phyloP scores from a whole-genome alignment of 179 eudicot genomes.

The Drosera spatulata region DNA sequence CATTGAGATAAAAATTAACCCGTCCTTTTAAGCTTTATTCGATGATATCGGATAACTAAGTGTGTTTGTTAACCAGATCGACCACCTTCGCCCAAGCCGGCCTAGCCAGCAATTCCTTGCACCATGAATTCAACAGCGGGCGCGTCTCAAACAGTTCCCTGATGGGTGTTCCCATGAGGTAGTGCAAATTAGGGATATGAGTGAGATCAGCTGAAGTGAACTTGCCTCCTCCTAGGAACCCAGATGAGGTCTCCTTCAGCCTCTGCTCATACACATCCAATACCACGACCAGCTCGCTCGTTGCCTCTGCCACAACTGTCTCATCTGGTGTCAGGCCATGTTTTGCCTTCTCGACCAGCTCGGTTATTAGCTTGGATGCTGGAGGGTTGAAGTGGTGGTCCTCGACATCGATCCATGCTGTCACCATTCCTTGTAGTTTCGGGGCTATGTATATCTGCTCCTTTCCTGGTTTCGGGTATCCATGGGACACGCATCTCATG shows the following conservation, averaged over 20 bases:
- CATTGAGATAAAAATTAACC: too few relatives aligned
- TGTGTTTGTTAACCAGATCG: background rate
- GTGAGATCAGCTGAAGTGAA: conserved; percentile 12
- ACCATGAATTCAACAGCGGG: conserved; percentile 27
- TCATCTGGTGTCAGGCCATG: conserved; percentile 1
- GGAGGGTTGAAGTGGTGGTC: conserved; percentile 16
- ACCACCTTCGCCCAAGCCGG: conserved; percentile 16
- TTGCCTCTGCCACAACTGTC: conserved; percentile 1
- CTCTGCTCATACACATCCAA: conserved; percentile 11
- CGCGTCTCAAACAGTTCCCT: conserved; percentile 15
- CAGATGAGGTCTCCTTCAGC: background rate
- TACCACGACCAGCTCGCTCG: background rate
- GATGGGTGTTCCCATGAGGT: conserved; percentile 20
- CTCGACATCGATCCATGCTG: conserved; percentile 28
- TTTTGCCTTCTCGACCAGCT: conserved; percentile 13
- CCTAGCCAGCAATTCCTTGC: conserved; percentile 22
- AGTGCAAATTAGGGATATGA: conserved; percentile 20
- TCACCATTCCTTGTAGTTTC: conserved; percentile 15
- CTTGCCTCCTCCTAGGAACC: conserved; percentile 8
- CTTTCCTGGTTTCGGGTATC: conserved; percentile 8
- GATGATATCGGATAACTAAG: too few relatives aligned
- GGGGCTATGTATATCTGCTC: conserved; percentile 20
- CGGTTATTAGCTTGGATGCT: conserved; percentile 11
- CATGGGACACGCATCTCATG: conserved; percentile 21
- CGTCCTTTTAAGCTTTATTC: too few relatives aligned